Base-by-base conservation (phyloP, 768 basidiomycete genomes). In the Russula lepida region DNA sequence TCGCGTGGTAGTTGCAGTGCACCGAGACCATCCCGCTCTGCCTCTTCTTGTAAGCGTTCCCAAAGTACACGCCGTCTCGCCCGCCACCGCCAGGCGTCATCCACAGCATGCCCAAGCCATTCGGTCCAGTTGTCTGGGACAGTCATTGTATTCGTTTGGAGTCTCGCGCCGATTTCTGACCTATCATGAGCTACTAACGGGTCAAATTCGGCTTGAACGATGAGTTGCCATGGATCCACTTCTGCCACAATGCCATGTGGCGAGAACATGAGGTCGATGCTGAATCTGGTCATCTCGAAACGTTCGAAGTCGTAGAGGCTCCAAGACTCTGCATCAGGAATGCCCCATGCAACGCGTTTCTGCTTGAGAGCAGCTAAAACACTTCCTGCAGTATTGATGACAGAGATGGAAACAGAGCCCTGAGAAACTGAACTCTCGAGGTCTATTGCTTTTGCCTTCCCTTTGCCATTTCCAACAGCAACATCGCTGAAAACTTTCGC, bases 51-150 rank as follows among this genome's bases (percentile, higher is more conserved):
- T 13, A 54, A 55, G 19, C 57, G 28, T 27, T 66, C 63, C 58
- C 63, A 66, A 56, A 66, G 65, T 51, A 66, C 51, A 25, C 63
- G 57, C 48, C 65, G 65, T 25, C 63, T 54, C 21, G 58, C 58
- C 32, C 65, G 65, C 63, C 58, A 59, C 25, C 58, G 44, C 48
- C 54, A 55, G n/a, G 63, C 63, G 17, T 59, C 58, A 8, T 59
- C 63, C 19, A 46, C 51, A 21, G 56, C 49, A 47, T 49, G 37
- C 21, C 54, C 61, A n/a, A 60, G 27, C 54, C 50, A 48, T 41
- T 62, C 60, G 2, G 65, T 64, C 63, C 65, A 59, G 30, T 64
- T 58, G 7, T 60, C 63, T 17, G 65, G 58, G 9, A 15, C 37
- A 37, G 19, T 5, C 30, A 28, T 19, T 15, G 37, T 43, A 30